Evolutionary conservation across 2,329 filamentous ascomycete genomes (phyloP).

Genomic region (Sporothrix variecibatus): DNA sequence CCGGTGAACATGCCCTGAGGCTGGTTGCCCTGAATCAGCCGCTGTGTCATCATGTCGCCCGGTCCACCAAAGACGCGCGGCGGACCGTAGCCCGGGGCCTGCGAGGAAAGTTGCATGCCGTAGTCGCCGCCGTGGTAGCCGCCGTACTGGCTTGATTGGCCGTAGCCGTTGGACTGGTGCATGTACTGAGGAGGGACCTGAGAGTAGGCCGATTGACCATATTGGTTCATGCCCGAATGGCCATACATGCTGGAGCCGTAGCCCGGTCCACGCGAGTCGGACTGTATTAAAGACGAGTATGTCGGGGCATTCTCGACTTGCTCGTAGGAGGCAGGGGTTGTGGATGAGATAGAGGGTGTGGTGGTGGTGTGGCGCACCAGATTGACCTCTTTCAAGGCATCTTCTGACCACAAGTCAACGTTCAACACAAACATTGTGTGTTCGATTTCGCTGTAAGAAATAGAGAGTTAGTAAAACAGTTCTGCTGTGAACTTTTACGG

Average conservation of each 20-base stretch:
- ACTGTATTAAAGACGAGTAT: constrained; percentile 42
- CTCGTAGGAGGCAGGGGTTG: constrained; percentile 76
- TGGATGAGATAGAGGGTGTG: constrained; percentile 77
- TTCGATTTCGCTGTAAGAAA: constrained; percentile 57
- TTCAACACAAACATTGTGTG: constrained; percentile 59
- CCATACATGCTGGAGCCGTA: constrained; percentile 35
- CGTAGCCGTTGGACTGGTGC: constrained; percentile 39
- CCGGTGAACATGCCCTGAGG: constrained; percentile 87
- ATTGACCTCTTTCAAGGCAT: constrained; percentile 65
- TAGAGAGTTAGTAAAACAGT: constrained; percentile 25
- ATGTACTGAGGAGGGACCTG: constrained; percentile 30
- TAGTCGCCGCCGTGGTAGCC: constrained; percentile 34
- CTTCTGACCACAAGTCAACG: constrained; percentile 68
- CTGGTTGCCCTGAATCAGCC: constrained; percentile 48
- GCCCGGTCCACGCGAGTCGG: constrained; percentile 40
- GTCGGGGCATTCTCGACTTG: constrained; percentile 46
- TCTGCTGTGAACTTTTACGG: neutral
- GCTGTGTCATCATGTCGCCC: constrained; percentile 40
- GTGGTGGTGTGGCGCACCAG: constrained; percentile 65
- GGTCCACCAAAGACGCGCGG: constrained; percentile 36
- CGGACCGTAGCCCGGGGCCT: constrained; percentile 35
- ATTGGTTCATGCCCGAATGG: constrained; percentile 34
- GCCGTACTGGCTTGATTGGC: constrained; percentile 40
- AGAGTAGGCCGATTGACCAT: constrained; percentile 34
- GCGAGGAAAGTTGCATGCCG: constrained; percentile 29